These are phyloP conservation scores for Bombardia bombarda DNA, from an alignment of 495 filamentous ascomycete genomes.

Conservation along the genomic window DNA sequence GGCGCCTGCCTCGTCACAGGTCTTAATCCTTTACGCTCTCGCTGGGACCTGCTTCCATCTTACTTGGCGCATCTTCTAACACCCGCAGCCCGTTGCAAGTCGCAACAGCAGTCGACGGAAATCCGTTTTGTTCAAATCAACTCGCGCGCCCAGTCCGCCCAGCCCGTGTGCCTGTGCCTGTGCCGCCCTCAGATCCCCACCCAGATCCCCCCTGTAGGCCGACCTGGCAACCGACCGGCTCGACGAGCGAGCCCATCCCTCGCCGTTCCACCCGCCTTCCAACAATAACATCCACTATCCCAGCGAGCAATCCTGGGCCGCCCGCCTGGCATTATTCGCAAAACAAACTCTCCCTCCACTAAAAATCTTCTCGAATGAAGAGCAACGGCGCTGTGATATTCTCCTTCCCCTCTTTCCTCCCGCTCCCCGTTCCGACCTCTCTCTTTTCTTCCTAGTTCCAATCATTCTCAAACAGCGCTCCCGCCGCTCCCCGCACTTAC, in stretches of 20 bases:
- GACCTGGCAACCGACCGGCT: conserved; percentile 6
- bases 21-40: conserved; percentile 1
- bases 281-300: conserved; percentile 1
- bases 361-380: conserved; percentile 12
- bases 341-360: conserved; percentile 4
- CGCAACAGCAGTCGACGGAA: not conserved
- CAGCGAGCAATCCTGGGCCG: conserved; percentile 3
- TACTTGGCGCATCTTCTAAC: not conserved
- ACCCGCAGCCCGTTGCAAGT: not conserved
- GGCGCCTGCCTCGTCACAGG: conserved; percentile 10
- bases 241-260: conserved; percentile 4
- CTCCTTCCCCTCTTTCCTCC: conserved; percentile 7
- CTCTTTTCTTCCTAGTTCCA: conserved; percentile 16
- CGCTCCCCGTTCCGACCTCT: conserved; percentile 16
- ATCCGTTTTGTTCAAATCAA: conserved; percentile 11
- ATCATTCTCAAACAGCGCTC: conserved; percentile 25
- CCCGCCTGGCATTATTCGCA: conserved; percentile 8
- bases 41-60: not conserved
- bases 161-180: conserved; percentile 3
- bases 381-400: conserved; percentile 4
- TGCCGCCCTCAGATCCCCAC: conserved; percentile 21
- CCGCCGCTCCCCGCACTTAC: conserved; percentile 20
- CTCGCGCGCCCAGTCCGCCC: not conserved
- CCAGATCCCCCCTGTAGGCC: conserved; percentile 13
- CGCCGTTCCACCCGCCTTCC: conserved; percentile 11